A percentile compares a stretch with the other conserved stretches of the same genome.
Conservation (phyloP, 768 basidiomycete genomes). For the Lactarius evosmus region DNA sequence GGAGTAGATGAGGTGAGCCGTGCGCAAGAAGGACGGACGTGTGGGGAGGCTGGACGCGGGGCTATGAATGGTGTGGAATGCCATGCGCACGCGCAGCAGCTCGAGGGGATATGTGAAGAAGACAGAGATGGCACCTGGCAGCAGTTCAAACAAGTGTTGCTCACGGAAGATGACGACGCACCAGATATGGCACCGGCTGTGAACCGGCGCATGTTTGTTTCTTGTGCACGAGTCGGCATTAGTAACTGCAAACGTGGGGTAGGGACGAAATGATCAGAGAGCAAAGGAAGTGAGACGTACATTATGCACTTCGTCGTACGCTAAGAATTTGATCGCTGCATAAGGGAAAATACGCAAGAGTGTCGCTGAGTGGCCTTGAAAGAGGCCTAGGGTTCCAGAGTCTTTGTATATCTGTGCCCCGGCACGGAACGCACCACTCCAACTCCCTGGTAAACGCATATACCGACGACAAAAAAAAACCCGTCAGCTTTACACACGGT, state of each 20-base stretch:
- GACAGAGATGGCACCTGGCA: slow-evolving; percentile 76
- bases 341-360: slow-evolving; percentile 94
- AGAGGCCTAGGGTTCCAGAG: slow-evolving; percentile 71
- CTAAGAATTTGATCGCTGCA: slow-evolving; percentile 95
- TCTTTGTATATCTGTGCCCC: slow-evolving; percentile 65
- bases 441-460: slow-evolving; percentile 58
- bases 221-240: slow-evolving; percentile 77
- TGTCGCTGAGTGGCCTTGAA: slow-evolving; percentile 96
- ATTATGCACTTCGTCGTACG: slow-evolving; percentile 83
- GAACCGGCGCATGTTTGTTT: slow-evolving; percentile 80
- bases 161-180: slow-evolving; percentile 35
- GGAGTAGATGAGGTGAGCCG: slow-evolving; percentile 64
- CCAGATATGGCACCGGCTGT: slow-evolving; percentile 86
- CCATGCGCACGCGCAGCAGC: slow-evolving; percentile 92
- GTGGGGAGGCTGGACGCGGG: slow-evolving; percentile 14
- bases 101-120: slow-evolving; percentile 95
- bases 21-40: slow-evolving; percentile 50
- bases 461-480: neutral
- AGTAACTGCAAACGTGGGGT: slow-evolving; percentile 51
- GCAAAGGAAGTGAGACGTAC: slow-evolving; percentile 42
- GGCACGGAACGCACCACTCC: slow-evolving; percentile 80
- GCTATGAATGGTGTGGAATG: slow-evolving; percentile 62
- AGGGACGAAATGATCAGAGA: neutral
- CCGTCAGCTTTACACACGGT: neutral
- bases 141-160: neutral